Percentiles rank a stretch among this genome's conserved stretches.
Conservation (phyloP, 371 early-diverging fungal species). For the Mortierella sp. region DNA sequence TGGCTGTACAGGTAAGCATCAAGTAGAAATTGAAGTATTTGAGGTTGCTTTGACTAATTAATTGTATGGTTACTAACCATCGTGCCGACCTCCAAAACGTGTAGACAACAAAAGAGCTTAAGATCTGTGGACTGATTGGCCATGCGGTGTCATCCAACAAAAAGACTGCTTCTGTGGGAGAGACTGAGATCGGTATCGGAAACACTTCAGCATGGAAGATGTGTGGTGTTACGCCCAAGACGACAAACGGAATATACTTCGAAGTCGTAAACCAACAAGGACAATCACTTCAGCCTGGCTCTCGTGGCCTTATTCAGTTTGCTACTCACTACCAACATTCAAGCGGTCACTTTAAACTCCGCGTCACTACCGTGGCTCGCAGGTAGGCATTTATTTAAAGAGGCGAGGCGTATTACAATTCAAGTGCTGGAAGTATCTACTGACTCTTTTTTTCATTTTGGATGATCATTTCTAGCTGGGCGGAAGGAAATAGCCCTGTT, state of each 20-base stretch:
- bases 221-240: slow-evolving; percentile 88
- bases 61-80: not conserved
- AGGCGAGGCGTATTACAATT: not conserved
- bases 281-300: slow-evolving; percentile 86
- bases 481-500: slow-evolving; percentile 90
- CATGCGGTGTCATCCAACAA: slow-evolving; percentile 93
- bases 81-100: not conserved
- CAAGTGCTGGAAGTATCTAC: not conserved
- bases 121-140: slow-evolving; percentile 97
- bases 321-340: slow-evolving; percentile 97
- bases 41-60: not conserved
- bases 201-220: slow-evolving; percentile 96
- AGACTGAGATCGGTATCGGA: slow-evolving; percentile 98
- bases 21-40: not conserved
- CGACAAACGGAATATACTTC: slow-evolving; percentile 94
- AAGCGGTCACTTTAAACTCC: slow-evolving; percentile 89
- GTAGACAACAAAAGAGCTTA: slow-evolving; percentile 93
- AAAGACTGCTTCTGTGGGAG: slow-evolving; percentile 92
- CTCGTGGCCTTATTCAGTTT: slow-evolving; percentile 94
- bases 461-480: slow-evolving; percentile 67
- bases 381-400: slow-evolving; percentile 30
- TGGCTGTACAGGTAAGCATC: slow-evolving; percentile 86
- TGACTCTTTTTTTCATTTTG: not conserved
- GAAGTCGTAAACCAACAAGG: slow-evolving; percentile 93
- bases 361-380: slow-evolving; percentile 96